Percentiles rank a stretch among this genome's conserved stretches.
These are phyloP conservation scores for Leccinum subgranulosum DNA, from an alignment of 768 basidiomycete genomes.

Conservation along the genomic window DNA sequence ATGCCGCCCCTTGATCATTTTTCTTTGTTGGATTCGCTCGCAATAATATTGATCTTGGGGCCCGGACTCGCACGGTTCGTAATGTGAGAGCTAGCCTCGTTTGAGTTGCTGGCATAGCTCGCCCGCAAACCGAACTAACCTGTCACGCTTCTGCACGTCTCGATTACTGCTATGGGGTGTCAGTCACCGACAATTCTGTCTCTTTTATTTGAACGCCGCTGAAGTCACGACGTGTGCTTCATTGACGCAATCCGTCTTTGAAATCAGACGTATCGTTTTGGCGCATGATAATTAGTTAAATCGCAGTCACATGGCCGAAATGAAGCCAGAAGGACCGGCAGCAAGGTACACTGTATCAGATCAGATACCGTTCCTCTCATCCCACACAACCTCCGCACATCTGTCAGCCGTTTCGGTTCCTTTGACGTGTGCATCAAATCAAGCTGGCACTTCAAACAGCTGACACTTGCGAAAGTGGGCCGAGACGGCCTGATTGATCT, in stretches of 20 bases:
- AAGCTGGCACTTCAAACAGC: slow-evolving; percentile 36
- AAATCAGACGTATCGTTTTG: too few species aligned
- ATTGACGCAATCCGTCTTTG: background rate
- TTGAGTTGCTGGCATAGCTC: too few species aligned
- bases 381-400: background rate
- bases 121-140: too few species aligned
- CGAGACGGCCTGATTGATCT: slow-evolving; percentile 30
- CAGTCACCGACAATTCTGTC: background rate
- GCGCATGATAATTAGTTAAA: background rate
- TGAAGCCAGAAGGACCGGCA: background rate
- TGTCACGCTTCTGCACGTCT: too few species aligned
- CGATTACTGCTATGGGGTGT: too few species aligned
- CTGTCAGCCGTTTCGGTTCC: background rate
- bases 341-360: background rate
- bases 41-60: background rate
- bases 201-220: background rate
- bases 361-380: background rate
- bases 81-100: too few species aligned
- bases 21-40: background rate
- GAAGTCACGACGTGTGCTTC: background rate
- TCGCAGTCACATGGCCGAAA: background rate
- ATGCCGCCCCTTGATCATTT: background rate
- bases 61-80: too few species aligned
- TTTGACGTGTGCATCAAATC: background rate
- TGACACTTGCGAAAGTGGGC: slow-evolving; percentile 34